Conservation (phyloP, 495 filamentous ascomycete genomes). For the Ascodesmis nigricans region DNA sequence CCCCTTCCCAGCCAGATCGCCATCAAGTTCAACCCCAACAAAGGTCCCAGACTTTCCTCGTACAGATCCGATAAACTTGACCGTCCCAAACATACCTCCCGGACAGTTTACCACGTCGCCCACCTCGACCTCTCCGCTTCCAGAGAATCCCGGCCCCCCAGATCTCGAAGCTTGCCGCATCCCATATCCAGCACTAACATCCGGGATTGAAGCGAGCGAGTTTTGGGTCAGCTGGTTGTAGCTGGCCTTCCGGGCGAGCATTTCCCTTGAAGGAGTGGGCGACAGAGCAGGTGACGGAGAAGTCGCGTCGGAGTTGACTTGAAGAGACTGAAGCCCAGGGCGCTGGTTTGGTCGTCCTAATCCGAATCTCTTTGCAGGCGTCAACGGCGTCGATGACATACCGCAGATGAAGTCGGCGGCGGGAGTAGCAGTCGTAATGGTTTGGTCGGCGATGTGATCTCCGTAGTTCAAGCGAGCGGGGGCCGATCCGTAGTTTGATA, state of each 20-base stretch:
- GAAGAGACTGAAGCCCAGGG: slow-evolving; percentile 1
- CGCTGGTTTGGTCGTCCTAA: slow-evolving; percentile 2
- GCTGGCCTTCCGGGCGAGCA: slow-evolving; percentile 41
- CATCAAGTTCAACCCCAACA: slow-evolving; percentile 78
- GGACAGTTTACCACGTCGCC: slow-evolving; percentile 88
- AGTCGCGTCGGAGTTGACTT: not conserved
- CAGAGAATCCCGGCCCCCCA: slow-evolving; percentile 7
- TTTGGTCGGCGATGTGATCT: too few relatives aligned
- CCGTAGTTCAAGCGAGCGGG: too few relatives aligned
- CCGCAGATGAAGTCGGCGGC: too few relatives aligned
- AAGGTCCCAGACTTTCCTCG: slow-evolving; percentile 78
- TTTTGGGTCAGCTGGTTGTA: slow-evolving; percentile 39
- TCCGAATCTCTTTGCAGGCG: slow-evolving; percentile 2
- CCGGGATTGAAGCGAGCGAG: slow-evolving; percentile 36
- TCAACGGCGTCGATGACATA: not conserved
- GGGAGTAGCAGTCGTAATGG: too few relatives aligned
- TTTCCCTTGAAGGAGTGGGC: slow-evolving; percentile 1
- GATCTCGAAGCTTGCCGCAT: slow-evolving; percentile 22
- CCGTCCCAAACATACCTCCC: slow-evolving; percentile 73
- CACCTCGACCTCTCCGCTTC: slow-evolving; percentile 37
- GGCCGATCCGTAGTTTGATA: too few relatives aligned
- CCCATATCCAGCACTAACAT: slow-evolving; percentile 38
- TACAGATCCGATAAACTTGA: slow-evolving; percentile 75
- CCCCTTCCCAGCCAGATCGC: slow-evolving; percentile 56
- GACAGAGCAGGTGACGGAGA: slow-evolving; percentile 2